These are phyloP conservation scores for Penicillium psychrosexuale DNA, from an alignment of 2,329 filamentous ascomycete genomes.

Conservation along the genomic window DNA sequence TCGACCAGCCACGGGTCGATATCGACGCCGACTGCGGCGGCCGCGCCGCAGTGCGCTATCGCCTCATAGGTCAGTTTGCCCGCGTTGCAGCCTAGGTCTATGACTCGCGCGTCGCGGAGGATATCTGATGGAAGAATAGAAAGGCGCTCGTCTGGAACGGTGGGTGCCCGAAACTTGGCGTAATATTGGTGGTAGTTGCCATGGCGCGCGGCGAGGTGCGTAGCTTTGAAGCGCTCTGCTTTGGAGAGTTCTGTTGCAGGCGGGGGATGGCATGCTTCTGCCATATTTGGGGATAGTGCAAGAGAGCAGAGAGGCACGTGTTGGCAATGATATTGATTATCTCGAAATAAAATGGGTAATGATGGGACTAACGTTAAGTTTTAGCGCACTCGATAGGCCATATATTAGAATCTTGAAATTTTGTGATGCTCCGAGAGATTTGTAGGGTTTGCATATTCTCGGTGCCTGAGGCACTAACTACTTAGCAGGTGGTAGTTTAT, in stretches of 20 bases:
- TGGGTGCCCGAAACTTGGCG: conserved; percentile 23
- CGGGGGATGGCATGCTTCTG: conserved; percentile 11
- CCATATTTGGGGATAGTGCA: conserved; percentile 16
- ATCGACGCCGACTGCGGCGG: conserved; percentile 23
- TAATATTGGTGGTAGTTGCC: conserved; percentile 29
- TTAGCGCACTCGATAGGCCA: conserved; percentile 9
- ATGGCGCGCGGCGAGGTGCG: conserved; percentile 25
- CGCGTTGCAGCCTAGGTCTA: conserved; percentile 27
- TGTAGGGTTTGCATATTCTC: conserved; percentile 6
- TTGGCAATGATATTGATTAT: conserved; percentile 9
- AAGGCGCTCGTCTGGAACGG: conserved; percentile 24
- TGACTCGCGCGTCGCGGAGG: conserved; percentile 22
- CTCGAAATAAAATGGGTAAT: background rate
- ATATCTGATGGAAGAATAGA: conserved; percentile 25
- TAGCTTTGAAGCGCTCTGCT: conserved; percentile 28
- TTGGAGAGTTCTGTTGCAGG: conserved; percentile 21
- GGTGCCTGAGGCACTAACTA: background rate
- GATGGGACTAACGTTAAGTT: conserved; percentile 2
- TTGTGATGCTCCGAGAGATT: conserved; percentile 1
- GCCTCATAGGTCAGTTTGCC: conserved; percentile 26
- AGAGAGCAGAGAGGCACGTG: conserved; percentile 4
- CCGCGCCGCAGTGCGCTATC: conserved; percentile 22
- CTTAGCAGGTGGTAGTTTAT: too few relatives aligned
- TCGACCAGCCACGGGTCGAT: conserved; percentile 26
- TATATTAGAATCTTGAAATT: conserved; percentile 11